Conservation (phyloP, 1,139 yeast genomes). For the Sugiyamaella novakii region DNA sequence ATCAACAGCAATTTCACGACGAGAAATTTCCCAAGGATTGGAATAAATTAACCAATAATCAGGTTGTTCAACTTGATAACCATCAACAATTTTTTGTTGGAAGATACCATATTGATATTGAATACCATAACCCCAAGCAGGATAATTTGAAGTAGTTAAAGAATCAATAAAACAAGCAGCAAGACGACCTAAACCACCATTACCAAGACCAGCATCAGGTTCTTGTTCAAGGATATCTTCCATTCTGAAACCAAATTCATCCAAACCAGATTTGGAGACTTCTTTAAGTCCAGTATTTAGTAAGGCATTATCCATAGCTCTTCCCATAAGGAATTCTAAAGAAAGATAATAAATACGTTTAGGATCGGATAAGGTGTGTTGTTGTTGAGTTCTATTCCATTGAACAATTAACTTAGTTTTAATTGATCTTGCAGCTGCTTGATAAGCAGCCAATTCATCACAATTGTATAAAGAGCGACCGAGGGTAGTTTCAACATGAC, state of each 20-base stretch:
- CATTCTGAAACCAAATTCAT: constrained; percentile 79
- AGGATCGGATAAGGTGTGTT: constrained; percentile 79
- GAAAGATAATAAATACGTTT: constrained; percentile 87
- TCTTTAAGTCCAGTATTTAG: constrained; percentile 69
- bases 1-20: constrained; percentile 88
- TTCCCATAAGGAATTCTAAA: constrained; percentile 90
- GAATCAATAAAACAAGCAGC: constrained; percentile 96
- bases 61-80: constrained; percentile 91
- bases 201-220: constrained; percentile 93
- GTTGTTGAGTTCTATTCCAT: constrained; percentile 94
- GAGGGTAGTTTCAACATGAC: constrained; percentile 85
- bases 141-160: constrained; percentile 79
- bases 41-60: constrained; percentile 89
- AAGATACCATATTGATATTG: constrained; percentile 94
- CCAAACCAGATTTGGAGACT: constrained; percentile 57
- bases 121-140: constrained; percentile 96
- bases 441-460: constrained; percentile 90
- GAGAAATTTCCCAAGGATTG: constrained; percentile 91
- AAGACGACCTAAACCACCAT: constrained; percentile 92
- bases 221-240: constrained; percentile 86
- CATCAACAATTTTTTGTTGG: constrained; percentile 85
- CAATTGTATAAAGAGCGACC: constrained; percentile 91
- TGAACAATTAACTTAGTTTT: constrained; percentile 80
- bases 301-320: constrained; percentile 92
- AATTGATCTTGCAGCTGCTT: constrained; percentile 78